A percentile compares a stretch with the other conserved stretches of the same genome.
These are phyloP conservation scores for Kwoniella newhampshirensis DNA, from an alignment of 768 basidiomycete genomes.

Conservation along the genomic window DNA sequence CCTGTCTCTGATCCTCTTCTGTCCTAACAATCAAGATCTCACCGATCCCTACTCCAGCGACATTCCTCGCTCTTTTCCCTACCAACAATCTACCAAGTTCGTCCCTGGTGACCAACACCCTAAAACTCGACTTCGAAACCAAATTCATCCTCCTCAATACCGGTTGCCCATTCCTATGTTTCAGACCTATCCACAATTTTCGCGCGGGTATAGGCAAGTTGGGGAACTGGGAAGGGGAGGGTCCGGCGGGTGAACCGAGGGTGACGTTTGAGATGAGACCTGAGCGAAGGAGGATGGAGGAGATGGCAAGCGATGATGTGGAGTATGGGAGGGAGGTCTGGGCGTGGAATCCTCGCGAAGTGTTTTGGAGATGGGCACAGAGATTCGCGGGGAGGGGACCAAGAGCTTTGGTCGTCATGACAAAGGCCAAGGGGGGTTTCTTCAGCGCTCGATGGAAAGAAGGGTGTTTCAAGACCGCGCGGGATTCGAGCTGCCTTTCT, in stretches of 20 bases:
- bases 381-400: constrained; percentile 65
- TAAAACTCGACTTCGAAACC: constrained; percentile 78
- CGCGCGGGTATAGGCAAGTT: constrained; percentile 64
- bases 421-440: neutral
- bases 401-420: constrained; percentile 19
- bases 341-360: constrained; percentile 81
- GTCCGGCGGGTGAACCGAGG: constrained; percentile 61
- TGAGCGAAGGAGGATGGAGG: constrained; percentile 83
- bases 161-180: constrained; percentile 86
- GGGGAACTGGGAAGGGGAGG: constrained; percentile 67
- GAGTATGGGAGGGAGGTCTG: constrained; percentile 75
- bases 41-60: constrained; percentile 83
- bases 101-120: constrained; percentile 68
- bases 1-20: constrained; percentile 65
- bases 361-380: constrained; percentile 86
- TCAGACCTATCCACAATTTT: constrained; percentile 90
- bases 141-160: constrained; percentile 77
- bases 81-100: constrained; percentile 78
- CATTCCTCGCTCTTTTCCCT: constrained; percentile 74
- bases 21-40: constrained; percentile 86
- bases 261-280: constrained; percentile 83
- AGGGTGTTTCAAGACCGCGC: no score
- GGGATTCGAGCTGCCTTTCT: no score
- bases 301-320: constrained; percentile 85
- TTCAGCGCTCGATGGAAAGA: no score